Percentiles rank a stretch among this genome's conserved stretches.
Conservation (phyloP, 306 rosid species). For the Luffa acutangula region DNA sequence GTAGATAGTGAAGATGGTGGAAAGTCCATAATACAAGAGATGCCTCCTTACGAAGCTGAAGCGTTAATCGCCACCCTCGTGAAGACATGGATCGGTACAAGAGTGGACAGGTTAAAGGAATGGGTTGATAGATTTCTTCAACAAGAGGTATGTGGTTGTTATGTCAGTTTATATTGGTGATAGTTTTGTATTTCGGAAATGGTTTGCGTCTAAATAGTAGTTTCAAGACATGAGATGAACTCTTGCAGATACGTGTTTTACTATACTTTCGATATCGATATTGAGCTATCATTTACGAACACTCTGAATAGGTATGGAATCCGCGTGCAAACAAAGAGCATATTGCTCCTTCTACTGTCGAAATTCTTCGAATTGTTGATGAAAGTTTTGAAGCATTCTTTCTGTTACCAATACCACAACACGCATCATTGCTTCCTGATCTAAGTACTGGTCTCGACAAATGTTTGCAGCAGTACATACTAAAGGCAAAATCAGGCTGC, state of each 20-base stretch:
- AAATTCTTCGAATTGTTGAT: slow-evolving; percentile 66
- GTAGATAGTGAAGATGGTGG: slow-evolving; percentile 98
- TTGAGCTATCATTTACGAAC: neutral
- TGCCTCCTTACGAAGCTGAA: slow-evolving; percentile 97
- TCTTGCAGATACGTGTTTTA: neutral
- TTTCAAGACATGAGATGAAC: neutral
- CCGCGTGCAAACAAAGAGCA: slow-evolving; percentile 68
- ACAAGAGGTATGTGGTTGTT: slow-evolving; percentile 53
- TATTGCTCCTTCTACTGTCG: slow-evolving; percentile 69
- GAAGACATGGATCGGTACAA: slow-evolving; percentile 67
- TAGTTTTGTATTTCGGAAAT: neutral
- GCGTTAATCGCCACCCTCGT: slow-evolving; percentile 51
- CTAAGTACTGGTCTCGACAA: slow-evolving; percentile 69
- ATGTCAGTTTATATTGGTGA: neutral
- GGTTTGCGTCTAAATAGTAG: neutral
- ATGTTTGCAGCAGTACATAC: slow-evolving; percentile 68
- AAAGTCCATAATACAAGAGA: slow-evolving; percentile 77
- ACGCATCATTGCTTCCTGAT: slow-evolving; percentile 54
- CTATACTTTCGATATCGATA: neutral
- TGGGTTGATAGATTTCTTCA: slow-evolving; percentile 74
- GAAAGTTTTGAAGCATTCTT: slow-evolving; percentile 88
- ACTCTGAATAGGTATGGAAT: slow-evolving; percentile 53
- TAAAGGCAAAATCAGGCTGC: slow-evolving; percentile 68
- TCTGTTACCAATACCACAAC: slow-evolving; percentile 67
- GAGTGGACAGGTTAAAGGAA: slow-evolving; percentile 79